Evolutionary conservation across 148 eudicot species (phyloP).

Genomic region (Salicornia ramosissima): DNA sequence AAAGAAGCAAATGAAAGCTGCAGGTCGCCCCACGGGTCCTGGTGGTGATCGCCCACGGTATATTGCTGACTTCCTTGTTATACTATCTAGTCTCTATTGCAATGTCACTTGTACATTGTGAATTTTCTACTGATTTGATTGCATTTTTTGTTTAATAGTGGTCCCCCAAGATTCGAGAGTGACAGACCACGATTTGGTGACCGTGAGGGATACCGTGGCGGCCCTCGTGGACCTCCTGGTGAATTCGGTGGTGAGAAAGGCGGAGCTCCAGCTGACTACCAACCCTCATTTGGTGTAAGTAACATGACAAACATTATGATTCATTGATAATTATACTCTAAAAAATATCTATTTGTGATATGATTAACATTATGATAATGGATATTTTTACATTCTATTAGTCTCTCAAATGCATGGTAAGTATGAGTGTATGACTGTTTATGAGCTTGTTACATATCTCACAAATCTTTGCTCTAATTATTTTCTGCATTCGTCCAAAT

Average conservation of each 20-base stretch:
- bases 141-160: conserved; percentile 32
- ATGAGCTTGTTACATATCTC: too few species aligned
- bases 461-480: too few species aligned
- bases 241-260: conserved; percentile 91
- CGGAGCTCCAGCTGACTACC: conserved; percentile 87
- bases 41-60: conserved; percentile 95
- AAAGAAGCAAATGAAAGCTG: conserved; percentile 75
- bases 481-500: too few species aligned
- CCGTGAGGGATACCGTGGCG: conserved; percentile 79
- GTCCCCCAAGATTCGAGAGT: conserved; percentile 82
- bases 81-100: too few species aligned
- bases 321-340: too few species aligned
- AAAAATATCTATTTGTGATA: too few species aligned
- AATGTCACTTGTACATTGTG: neutral
- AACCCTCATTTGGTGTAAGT: conserved; percentile 66
- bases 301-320: neutral
- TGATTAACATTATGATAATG: too few species aligned
- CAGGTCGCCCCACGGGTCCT: conserved; percentile 82
- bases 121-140: neutral
- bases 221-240: conserved; percentile 76
- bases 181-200: conserved; percentile 84
- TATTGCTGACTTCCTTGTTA: neutral
- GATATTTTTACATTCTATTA: neutral
- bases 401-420: too few species aligned
- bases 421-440: too few species aligned